phyloP scores from a whole-genome alignment of 192 early-diverging fungal species.

The Coemansia umbellata region DNA sequence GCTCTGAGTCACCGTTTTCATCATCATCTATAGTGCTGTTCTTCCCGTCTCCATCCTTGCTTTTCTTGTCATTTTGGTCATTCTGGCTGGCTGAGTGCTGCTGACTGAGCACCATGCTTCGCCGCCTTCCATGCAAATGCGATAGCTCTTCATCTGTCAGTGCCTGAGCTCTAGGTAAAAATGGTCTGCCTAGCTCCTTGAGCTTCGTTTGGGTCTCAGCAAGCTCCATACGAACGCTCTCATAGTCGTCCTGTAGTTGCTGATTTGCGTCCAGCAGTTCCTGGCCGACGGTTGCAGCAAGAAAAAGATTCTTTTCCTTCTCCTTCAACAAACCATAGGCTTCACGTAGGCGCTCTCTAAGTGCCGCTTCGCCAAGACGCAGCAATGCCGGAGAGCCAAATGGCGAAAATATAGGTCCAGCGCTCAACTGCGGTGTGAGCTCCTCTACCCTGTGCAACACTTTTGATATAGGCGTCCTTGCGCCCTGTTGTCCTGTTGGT shows the following conservation, averaged over 20 bases:
- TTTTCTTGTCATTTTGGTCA: too few relatives aligned
- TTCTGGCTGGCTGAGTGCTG: background rate
- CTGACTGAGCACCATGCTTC: conserved; percentile 23
- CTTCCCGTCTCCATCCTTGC: background rate
- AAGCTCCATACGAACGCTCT: conserved; percentile 21
- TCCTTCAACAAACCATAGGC: conserved; percentile 46
- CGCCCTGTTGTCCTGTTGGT: background rate
- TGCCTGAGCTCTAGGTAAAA: too few relatives aligned
- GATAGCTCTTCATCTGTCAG: conserved; percentile 5
- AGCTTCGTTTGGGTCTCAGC: conserved; percentile 8
- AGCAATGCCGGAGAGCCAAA: conserved; percentile 36
- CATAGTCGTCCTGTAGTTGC: conserved; percentile 33
- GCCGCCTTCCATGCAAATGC: conserved; percentile 28
- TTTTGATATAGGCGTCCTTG: conserved; percentile 6
- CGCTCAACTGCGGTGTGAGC: conserved; percentile 14
- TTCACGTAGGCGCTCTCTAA: conserved; percentile 37
- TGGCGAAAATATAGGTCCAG: conserved; percentile 6
- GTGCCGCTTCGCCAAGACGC: conserved; percentile 24
- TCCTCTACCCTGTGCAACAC: conserved; percentile 19
- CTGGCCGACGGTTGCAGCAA: conserved; percentile 43
- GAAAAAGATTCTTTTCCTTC: conserved; percentile 40
- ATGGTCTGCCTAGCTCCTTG: background rate
- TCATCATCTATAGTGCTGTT: background rate
- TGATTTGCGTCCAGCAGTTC: conserved; percentile 47
- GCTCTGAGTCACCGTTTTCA: background rate